Evolutionary conservation across 257 asterid species (phyloP), one percentile per base, ranked within the genome.

Genomic region (Salvia hispanica): DNA sequence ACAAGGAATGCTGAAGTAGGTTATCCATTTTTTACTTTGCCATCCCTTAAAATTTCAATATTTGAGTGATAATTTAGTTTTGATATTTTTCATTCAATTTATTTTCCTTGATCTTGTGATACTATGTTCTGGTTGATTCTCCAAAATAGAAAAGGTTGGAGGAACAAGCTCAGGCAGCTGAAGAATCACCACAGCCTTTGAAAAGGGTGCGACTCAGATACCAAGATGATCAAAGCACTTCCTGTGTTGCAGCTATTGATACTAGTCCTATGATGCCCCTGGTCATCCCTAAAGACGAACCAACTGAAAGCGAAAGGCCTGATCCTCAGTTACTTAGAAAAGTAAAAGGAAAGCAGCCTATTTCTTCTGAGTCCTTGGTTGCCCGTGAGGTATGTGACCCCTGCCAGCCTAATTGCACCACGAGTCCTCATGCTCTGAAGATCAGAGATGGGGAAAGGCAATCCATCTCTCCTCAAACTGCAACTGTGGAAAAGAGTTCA

Each of bases 261-360:
- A 50, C 54, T 25, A 53, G 46, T 39, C 43, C 73, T 47, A 74
- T 36, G 56, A 54, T 65, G 66, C 81, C 79, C 21, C 76, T 76
- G 16, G 33, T 81, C 72, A 75, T 5, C 66, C 88, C 85, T 43
- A 86, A 83, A 80, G 95, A 79, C 60, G 92, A 88, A 80, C 90
- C 85, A 6, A 58, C 62, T 57, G 80, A 60, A 63, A 76, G 62
- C 25, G 10, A 51, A 45, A 65, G 64, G 51, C 71, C 58, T 62
- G 79, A 66, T 39, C 74, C 84, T 44, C 79, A 71, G 51, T 58
- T 78, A 42, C 73, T 21, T 39, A 78, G 65, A 39, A 78, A 67
- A 58, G 78, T 67, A 48, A 80, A 77, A 79, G 83, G 83, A 70
- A 79, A 88, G 45, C 80, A 76, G 58, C 85, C 79, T 43, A 69